These are phyloP conservation scores for Lagerstroemia speciosa DNA, from an alignment of 345 rosid genomes.

Conservation along the genomic window DNA sequence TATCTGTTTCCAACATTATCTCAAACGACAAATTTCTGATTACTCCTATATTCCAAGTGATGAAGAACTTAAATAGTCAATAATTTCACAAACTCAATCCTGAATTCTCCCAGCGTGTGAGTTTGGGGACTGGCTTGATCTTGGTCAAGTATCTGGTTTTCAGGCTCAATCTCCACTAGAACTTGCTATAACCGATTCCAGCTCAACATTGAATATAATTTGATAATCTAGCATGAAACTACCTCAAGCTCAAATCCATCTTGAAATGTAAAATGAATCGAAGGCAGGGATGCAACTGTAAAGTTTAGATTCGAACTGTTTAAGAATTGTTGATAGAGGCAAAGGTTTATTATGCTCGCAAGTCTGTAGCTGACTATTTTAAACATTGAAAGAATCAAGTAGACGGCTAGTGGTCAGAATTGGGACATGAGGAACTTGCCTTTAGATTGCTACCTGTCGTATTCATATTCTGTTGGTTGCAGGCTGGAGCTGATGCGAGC, in stretches of 20 bases:
- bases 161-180: not conserved
- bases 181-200: not conserved
- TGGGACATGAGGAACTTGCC: not conserved
- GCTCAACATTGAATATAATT: not conserved
- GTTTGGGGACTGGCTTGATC: not conserved
- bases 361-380: not conserved
- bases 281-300: not conserved
- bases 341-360: too few relatives aligned
- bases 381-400: not conserved
- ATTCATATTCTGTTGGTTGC: not conserved
- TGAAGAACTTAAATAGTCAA: not conserved
- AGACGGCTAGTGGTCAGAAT: not conserved
- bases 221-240: not conserved
- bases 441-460: not conserved
- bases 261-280: not conserved
- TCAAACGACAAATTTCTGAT: not conserved
- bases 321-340: too few relatives aligned
- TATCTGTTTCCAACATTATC: not conserved
- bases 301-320: too few relatives aligned
- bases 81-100: not conserved
- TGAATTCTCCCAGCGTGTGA: not conserved
- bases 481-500: slow-evolving; percentile 49
- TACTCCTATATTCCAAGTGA: not conserved
- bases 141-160: not conserved
- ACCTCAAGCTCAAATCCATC: not conserved